Evolutionary conservation across 345 rosid species (phyloP).

Genomic region (Pistacia atlantica): DNA sequence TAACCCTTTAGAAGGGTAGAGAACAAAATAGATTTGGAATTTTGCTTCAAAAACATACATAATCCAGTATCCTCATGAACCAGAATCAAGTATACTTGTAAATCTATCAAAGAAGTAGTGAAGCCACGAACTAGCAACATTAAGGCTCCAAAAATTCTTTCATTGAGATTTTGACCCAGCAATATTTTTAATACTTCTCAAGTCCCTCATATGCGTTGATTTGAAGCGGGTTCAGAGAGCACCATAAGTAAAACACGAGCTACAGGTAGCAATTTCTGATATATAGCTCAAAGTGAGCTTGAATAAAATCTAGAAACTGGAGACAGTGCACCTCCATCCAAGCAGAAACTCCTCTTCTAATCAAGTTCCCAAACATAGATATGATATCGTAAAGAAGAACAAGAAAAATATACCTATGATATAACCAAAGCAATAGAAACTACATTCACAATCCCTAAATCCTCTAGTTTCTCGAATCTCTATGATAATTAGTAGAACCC

Average conservation of each 20-base stretch:
- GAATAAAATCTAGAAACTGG: neutral
- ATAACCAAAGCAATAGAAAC: slow-evolving; percentile 29
- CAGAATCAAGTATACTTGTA: neutral
- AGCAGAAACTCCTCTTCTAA: slow-evolving; percentile 8
- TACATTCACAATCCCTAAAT: slow-evolving; percentile 22
- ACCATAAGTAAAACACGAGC: neutral
- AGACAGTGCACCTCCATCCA: neutral
- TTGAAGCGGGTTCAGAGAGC: neutral
- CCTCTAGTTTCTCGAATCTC: slow-evolving; percentile 39
- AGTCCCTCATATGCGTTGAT: neutral
- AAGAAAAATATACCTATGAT: slow-evolving; percentile 35
- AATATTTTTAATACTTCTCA: neutral
- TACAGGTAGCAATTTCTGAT: neutral
- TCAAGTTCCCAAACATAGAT: slow-evolving; percentile 27
- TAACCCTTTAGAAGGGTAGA: too few relatives aligned
- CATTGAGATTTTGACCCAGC: neutral
- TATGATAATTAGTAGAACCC: slow-evolving; percentile 18
- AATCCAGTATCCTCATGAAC: too few relatives aligned
- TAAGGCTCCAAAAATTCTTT: neutral
- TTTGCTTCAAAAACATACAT: too few relatives aligned
- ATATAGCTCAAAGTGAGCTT: neutral
- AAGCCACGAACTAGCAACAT: neutral
- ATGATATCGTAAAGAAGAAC: slow-evolving; percentile 36
- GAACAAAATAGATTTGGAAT: too few relatives aligned
- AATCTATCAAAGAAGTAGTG: neutral